Percentiles rank a stretch among this genome's conserved stretches.
Evolutionary conservation across 345 rosid species (phyloP).

Genomic region (Heritiera littoralis): DNA sequence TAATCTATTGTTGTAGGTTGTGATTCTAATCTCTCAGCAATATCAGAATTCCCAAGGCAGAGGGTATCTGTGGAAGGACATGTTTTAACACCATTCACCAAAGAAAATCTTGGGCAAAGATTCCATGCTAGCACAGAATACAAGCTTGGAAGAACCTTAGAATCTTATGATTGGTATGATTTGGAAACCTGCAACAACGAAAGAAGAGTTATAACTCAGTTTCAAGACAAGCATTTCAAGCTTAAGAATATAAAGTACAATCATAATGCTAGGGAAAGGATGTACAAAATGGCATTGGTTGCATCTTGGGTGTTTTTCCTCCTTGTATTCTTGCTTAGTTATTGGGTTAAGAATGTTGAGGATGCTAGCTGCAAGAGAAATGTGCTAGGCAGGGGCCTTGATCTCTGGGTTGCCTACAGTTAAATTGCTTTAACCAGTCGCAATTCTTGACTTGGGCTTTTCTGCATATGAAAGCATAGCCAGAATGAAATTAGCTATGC

Average conservation of each 20-base stretch:
- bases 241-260: background rate
- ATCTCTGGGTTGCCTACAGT: slow-evolving; percentile 13
- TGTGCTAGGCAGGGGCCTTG: slow-evolving; percentile 2
- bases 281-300: slow-evolving; percentile 17
- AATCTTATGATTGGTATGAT: slow-evolving; percentile 7
- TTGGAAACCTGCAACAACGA: slow-evolving; percentile 4
- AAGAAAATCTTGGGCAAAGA: background rate
- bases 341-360: background rate
- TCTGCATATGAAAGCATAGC: background rate
- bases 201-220: slow-evolving; percentile 7
- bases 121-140: background rate
- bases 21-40: background rate
- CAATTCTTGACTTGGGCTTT: background rate
- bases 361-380: slow-evolving; percentile 13
- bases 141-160: slow-evolving; percentile 16
- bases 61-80: background rate
- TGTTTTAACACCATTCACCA: background rate
- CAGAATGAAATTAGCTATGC: background rate
- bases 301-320: slow-evolving; percentile 14
- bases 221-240: background rate
- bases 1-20: background rate
- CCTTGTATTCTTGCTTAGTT: background rate
- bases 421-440: background rate
- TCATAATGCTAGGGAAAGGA: background rate
- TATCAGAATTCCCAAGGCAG: slow-evolving; percentile 8